Conservation (phyloP, 805 yeast genomes). For the Blastobotrys attinorum region DNA sequence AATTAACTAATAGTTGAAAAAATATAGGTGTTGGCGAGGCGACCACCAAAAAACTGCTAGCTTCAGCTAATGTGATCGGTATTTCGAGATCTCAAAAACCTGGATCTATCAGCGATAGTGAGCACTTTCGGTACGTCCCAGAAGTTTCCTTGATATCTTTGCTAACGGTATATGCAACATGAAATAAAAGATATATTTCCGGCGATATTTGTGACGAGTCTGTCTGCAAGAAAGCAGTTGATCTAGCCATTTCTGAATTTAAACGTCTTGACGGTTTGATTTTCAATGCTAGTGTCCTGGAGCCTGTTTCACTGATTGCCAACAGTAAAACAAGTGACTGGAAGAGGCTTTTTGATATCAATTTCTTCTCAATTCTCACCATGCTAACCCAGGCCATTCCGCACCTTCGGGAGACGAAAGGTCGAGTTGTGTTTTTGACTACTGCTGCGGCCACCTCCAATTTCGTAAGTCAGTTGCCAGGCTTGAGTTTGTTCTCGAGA, state of each 20-base stretch:
- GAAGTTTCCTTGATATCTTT: too few relatives aligned
- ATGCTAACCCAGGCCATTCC: constrained; percentile 48
- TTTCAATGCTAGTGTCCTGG: constrained; percentile 70
- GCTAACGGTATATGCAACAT: too few relatives aligned
- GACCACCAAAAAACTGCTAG: constrained; percentile 43
- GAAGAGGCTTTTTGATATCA: constrained; percentile 62
- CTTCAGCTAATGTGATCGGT: constrained; percentile 47
- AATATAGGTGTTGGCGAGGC: constrained; percentile 90
- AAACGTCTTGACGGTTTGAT: constrained; percentile 48
- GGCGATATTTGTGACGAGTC: constrained; percentile 47
- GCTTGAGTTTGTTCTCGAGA: too few relatives aligned
- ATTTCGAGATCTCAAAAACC: constrained; percentile 59
- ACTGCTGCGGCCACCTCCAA: neutral
- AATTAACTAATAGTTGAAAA: neutral
- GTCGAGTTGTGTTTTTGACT: constrained; percentile 23
- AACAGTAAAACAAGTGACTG: constrained; percentile 50
- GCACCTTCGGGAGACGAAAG: constrained; percentile 42
- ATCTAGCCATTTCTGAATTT: constrained; percentile 36
- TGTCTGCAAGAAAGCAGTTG: constrained; percentile 33
- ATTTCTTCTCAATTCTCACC: constrained; percentile 66
- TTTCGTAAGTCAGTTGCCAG: too few relatives aligned
- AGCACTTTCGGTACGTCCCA: constrained; percentile 25
- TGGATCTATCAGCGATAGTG: constrained; percentile 35
- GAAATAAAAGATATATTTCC: constrained; percentile 28
- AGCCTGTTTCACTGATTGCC: constrained; percentile 55